Conservation (phyloP, 2,329 filamentous ascomycete genomes). For the Dichotomopilus funicola region DNA sequence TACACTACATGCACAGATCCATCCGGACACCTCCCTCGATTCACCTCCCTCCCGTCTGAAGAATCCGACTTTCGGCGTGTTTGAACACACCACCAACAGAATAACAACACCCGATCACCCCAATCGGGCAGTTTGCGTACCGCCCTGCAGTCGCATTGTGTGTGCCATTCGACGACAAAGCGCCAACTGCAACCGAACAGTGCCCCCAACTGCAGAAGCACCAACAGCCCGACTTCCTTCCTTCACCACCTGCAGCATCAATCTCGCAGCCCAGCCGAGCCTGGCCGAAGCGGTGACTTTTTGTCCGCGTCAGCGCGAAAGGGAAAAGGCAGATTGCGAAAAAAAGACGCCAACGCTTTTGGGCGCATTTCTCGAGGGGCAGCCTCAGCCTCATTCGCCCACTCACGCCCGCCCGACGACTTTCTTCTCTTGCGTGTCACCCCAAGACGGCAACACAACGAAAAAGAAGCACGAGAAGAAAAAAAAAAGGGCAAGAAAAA, state of each 20-base stretch:
- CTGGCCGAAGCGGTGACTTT: not conserved
- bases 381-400: not conserved
- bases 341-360: no score
- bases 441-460: not conserved
- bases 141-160: not conserved
- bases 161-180: not conserved
- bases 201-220: not conserved
- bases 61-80: no score
- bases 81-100: no score
- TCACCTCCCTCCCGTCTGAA: conserved; percentile 1
- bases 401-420: not conserved
- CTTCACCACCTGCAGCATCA: not conserved
- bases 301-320: no score
- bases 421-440: conserved; percentile 1
- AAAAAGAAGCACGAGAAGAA: no score
- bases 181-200: conserved; percentile 1
- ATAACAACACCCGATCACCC: no score
- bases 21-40: not conserved
- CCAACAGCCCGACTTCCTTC: not conserved
- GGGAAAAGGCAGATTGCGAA: no score
- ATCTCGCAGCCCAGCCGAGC: not conserved
- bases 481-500: no score
- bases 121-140: not conserved
- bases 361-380: not conserved
- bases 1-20: not conserved